phyloP scores from a whole-genome alignment of 305 asterid species.

The Rubia occidens region DNA sequence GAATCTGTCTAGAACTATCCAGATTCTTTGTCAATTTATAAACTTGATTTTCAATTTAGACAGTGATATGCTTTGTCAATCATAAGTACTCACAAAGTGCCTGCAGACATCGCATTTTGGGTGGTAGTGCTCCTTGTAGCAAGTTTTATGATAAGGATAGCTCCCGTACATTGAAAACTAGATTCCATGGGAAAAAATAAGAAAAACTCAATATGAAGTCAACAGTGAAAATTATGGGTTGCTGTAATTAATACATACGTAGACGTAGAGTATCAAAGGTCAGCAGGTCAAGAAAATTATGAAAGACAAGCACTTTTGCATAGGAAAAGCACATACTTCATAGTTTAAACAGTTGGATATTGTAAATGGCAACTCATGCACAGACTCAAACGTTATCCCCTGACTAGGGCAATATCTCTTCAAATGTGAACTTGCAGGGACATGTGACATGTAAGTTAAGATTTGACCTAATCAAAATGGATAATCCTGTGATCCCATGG shows the following conservation, averaged over 20 bases:
- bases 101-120: constrained; percentile 92
- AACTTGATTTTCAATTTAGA: background rate
- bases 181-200: constrained; percentile 2
- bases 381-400: background rate
- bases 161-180: constrained; percentile 80
- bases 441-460: background rate
- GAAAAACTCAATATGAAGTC: constrained; percentile 2
- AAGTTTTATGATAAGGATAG: constrained; percentile 76
- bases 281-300: background rate
- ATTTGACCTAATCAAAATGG: background rate
- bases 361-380: background rate
- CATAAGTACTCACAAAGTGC: constrained; percentile 62
- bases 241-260: background rate
- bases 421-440: background rate
- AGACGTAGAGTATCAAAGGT: background rate
- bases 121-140: constrained; percentile 88
- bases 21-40: background rate
- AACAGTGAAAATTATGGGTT: background rate
- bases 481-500: background rate
- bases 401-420: background rate
- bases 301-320: background rate
- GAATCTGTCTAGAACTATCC: background rate
- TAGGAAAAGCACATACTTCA: background rate
- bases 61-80: background rate
- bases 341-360: background rate